Evolutionary conservation across 495 filamentous ascomycete genomes (phyloP), one percentile per base, ranked within the genome.

Genomic region (Penicillium egyptiacum): DNA sequence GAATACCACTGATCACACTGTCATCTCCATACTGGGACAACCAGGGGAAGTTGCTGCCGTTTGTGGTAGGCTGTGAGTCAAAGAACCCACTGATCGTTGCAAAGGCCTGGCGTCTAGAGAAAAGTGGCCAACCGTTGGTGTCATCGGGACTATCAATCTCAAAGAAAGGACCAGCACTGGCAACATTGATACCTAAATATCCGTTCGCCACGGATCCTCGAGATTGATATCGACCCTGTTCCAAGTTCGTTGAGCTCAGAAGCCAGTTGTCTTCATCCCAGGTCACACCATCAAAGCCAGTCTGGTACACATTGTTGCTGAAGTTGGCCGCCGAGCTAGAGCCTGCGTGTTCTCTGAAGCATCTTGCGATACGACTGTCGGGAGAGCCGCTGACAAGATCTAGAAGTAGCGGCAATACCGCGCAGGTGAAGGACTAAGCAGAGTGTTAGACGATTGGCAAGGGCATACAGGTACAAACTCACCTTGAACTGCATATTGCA

Each of bases 81-180:
- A 79, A 91, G 68, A 92, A 92, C 1, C 89, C 89, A 39, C 83
- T 79, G 53, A 92, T 82, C 0, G 88, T 90, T 4, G 86, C 84
- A 66, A 92, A 90, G 2, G 85, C 81, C 63, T 89, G 85, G 14
- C 89, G 76, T 8, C 77, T 66, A 44, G 84, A 75, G 70, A 84
- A 89, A 16, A 92, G 68, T 7, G 89, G 89, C 89, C 89, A 92
- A 6, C 88, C 89, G 60, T 83, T 88, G 65, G 86, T 85, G 25
- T 80, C 80, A 52, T 81, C 78, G 16, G 71, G 72, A 42, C 60
- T 64, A 26, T 77, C 69, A 12, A 81, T 62, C 57, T 89, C 87
- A 64, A 88, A 89, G 71, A 90, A 89, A 0, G 87, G 87, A 1
- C 87, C 87, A 7, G 77, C 75, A 31, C 81, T 81, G 23, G 87